phyloP scores from a whole-genome alignment of 495 filamentous ascomycete species.

The Cercophora newfieldiana region DNA sequence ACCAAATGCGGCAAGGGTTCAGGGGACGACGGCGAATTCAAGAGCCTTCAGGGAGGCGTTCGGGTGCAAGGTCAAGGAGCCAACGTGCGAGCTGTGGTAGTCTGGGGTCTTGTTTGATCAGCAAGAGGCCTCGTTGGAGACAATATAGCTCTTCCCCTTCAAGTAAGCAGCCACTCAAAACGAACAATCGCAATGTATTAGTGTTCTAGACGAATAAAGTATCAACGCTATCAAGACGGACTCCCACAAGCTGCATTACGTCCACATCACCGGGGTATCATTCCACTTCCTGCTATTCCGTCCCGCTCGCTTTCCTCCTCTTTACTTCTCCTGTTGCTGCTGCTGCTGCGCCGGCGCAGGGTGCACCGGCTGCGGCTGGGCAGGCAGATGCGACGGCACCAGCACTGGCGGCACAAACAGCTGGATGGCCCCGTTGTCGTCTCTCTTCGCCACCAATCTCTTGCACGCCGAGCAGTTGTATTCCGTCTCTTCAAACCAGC shows the following conservation, averaged over 20 bases:
- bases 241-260: no score
- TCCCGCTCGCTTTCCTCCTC: no score
- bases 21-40: background rate
- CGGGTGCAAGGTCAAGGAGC: background rate
- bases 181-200: no score
- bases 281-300: no score
- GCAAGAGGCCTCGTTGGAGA: no score
- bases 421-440: slow-evolving; percentile 22
- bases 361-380: background rate
- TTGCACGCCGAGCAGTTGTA: slow-evolving; percentile 33
- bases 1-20: background rate
- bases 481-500: slow-evolving; percentile 37
- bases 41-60: background rate
- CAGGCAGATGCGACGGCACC: slow-evolving; percentile 19
- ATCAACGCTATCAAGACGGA: no score
- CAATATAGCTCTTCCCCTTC: no score
- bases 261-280: no score
- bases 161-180: no score
- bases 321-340: background rate
- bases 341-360: background rate
- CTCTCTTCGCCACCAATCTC: slow-evolving; percentile 27
- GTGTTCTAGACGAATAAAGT: no score
- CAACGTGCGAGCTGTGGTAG: background rate
- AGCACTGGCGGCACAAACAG: slow-evolving; percentile 18
- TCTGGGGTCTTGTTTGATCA: background rate